A percentile compares a stretch with the other conserved stretches of the same genome.
Conservation (phyloP, 2,329 filamentous ascomycete species). For the Periconia macrospinosa region DNA sequence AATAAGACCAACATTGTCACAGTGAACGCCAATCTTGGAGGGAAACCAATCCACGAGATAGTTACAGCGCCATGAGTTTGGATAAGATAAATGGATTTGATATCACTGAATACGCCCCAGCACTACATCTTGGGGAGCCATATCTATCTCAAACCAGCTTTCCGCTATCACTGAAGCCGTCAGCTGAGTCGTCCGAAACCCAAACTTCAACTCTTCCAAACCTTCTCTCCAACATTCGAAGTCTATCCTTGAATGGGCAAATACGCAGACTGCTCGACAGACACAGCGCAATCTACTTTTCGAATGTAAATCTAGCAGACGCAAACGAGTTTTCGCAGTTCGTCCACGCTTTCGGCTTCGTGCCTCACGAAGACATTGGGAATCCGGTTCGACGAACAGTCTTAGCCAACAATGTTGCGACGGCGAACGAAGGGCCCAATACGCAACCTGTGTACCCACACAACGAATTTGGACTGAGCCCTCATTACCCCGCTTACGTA, state of each 20-base stretch:
- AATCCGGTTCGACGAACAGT: constrained; percentile 11
- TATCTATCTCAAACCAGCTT: too few relatives aligned
- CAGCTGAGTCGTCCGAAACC: neutral
- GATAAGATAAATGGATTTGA: too few relatives aligned
- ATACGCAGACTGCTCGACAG: constrained; percentile 9
- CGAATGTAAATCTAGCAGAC: constrained; percentile 4
- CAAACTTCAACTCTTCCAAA: neutral
- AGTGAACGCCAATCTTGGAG: too few relatives aligned
- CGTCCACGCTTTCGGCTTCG: constrained; percentile 12
- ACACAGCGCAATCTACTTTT: constrained; percentile 15
- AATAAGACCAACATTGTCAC: too few relatives aligned
- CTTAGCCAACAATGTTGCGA: constrained; percentile 11
- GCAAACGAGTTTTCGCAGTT: constrained; percentile 12
- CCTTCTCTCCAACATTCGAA: constrained; percentile 2
- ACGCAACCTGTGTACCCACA: constrained; percentile 16
- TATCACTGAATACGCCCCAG: too few relatives aligned
- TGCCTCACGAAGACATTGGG: constrained; percentile 15
- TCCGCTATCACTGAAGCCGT: too few relatives aligned
- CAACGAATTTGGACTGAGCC: constrained; percentile 16
- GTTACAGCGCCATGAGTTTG: too few relatives aligned
- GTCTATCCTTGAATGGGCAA: neutral
- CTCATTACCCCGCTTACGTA: constrained; percentile 14
- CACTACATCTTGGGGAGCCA: too few relatives aligned
- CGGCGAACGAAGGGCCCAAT: constrained; percentile 15
- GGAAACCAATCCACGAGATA: too few relatives aligned